Base-by-base conservation (phyloP, 1,284 basidiomycete genomes). In the Mrakiaceae sp. region DNA sequence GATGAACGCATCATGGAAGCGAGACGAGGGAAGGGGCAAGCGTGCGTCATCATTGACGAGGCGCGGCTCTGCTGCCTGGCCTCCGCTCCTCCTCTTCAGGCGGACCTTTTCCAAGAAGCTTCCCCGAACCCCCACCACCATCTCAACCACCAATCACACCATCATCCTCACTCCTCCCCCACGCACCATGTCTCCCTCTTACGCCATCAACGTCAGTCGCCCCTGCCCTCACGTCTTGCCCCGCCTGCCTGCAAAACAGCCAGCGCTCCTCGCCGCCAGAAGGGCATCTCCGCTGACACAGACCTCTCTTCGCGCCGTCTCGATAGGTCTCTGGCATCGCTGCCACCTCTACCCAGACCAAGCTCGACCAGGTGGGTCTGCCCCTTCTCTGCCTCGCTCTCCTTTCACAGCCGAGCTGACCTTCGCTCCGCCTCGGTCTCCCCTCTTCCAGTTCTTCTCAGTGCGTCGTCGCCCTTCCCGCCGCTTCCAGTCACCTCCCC, bases 351-450 rank as follows among this genome's bases (percentile, higher is more conserved):
- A 72, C 75, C 55, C 75, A 76, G 70, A 72, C 73, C 65, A 77
- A 77, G 70, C 71, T 78, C 60, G 72, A 74, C 66, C 76, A 77
- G 70, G 77, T 27, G 27, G 27, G 27, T 78, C 71, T 77, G 74
- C 69, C 73, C 63, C 43, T 78, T 77, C 71, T 77, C 75, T 67
- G 76, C 75, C 56, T 27, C 27, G 27, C 27, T 27, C 27, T 27
- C 2, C 27, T 27, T 2, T 27, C 27, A 27, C 27, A 27, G 27
- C 27, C 27, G 27, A 46, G 39, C 8, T 14, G 53, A n/a, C 27
- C 9, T 14, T 50, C 6, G 50, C 53, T 61, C 4, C 8, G 48
- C 52, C 48, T 47, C 11, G 11, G 27, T 40, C 10, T 53, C 58
- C 43, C 44, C 56, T 12, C 39, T 43, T 58, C 16, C 56, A 42